phyloP scores from a whole-genome alignment of 306 rosid genomes.

The Benincasa hispida region DNA sequence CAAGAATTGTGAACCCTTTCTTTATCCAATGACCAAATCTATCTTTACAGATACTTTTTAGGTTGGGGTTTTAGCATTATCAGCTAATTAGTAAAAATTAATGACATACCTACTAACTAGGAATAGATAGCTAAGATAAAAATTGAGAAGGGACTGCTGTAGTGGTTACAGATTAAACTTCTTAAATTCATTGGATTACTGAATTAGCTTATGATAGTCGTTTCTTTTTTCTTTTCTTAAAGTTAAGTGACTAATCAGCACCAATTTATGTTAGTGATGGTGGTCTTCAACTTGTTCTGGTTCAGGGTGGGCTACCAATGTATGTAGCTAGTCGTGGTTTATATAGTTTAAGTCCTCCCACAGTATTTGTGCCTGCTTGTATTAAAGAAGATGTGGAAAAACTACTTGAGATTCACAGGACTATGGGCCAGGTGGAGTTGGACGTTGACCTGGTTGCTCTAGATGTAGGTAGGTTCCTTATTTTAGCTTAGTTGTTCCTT shows the following conservation, averaged over 20 bases:
- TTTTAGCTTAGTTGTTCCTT: slow-evolving; percentile 8
- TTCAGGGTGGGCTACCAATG: slow-evolving; percentile 95
- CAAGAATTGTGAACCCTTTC: not conserved
- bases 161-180: not conserved
- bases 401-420: slow-evolving; percentile 69
- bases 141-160: not conserved
- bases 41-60: not conserved
- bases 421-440: slow-evolving; percentile 76
- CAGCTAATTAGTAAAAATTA: not conserved
- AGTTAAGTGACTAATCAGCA: slow-evolving; percentile 7
- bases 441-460: slow-evolving; percentile 71
- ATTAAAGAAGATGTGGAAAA: slow-evolving; percentile 81
- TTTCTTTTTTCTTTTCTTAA: not conserved
- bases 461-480: slow-evolving; percentile 59
- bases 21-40: not conserved
- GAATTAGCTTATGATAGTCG: not conserved
- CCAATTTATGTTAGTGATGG: slow-evolving; percentile 3
- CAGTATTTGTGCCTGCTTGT: slow-evolving; percentile 83
- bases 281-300: slow-evolving; percentile 6
- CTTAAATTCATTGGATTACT: not conserved
- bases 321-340: slow-evolving; percentile 86
- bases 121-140: not conserved
- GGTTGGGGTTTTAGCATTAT: not conserved
- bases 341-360: slow-evolving; percentile 78
- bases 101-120: not conserved